A percentile compares a stretch with the other conserved stretches of the same genome.
These are phyloP conservation scores for Dryas drummondii DNA, from an alignment of 306 rosid species.

Conservation along the genomic window DNA sequence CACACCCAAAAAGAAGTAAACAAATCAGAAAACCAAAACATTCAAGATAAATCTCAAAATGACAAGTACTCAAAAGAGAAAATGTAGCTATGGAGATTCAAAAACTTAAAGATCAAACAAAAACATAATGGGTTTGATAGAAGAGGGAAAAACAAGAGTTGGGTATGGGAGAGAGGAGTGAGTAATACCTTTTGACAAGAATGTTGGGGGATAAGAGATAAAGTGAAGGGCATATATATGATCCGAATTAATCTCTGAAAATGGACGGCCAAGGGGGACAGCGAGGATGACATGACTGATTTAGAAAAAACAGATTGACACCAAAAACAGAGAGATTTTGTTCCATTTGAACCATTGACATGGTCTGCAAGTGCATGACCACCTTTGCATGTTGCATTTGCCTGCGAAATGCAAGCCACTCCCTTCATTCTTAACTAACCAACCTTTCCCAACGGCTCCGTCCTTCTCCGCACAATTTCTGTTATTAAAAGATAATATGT, in stretches of 20 bases:
- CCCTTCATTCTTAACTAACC: constrained; percentile 25
- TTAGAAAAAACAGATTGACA: constrained; percentile 35
- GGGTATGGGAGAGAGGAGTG: constrained; percentile 16
- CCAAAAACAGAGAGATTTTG: constrained; percentile 17
- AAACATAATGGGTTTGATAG: background rate
- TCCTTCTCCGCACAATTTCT: background rate
- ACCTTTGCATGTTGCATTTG: constrained; percentile 7
- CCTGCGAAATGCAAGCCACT: constrained; percentile 54
- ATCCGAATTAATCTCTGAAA: constrained; percentile 41
- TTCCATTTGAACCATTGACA: constrained; percentile 30
- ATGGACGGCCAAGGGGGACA: constrained; percentile 20
- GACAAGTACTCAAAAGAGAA: background rate
- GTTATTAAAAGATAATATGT: too few species aligned
- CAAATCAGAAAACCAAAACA: constrained; percentile 1
- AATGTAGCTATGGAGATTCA: background rate
- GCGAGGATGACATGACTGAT: constrained; percentile 43
- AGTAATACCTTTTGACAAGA: constrained; percentile 45
- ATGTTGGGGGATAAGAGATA: constrained; percentile 33
- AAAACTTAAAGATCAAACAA: background rate
- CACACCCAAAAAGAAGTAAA: background rate
- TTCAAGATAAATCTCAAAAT: background rate
- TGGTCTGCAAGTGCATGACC: constrained; percentile 14
- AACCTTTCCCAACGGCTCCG: constrained; percentile 7
- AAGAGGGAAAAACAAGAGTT: background rate
- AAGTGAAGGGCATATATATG: constrained; percentile 34